These are phyloP conservation scores for Fusarium paranaense DNA, from an alignment of 2,329 filamentous ascomycete genomes.

Conservation along the genomic window DNA sequence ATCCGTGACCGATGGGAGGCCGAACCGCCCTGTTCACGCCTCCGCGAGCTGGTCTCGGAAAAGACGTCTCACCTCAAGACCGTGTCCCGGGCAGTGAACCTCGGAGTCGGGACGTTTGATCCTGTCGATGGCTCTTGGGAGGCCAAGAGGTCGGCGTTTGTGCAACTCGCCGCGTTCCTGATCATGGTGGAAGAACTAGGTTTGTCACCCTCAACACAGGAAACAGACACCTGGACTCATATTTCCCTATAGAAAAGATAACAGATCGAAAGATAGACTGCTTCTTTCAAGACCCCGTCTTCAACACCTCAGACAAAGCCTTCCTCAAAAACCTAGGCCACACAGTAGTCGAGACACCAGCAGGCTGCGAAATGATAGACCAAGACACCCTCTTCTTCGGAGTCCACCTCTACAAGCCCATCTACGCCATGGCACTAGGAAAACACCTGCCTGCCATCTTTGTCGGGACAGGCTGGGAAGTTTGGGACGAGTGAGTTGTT, in stretches of 20 bases:
- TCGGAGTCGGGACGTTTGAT: constrained; percentile 68
- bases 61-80: constrained; percentile 27
- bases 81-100: constrained; percentile 58
- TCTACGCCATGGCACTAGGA: constrained; percentile 64
- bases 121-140: constrained; percentile 60
- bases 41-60: constrained; percentile 50
- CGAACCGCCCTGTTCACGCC: constrained; percentile 41
- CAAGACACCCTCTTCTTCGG: constrained; percentile 67
- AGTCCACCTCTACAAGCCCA: constrained; percentile 68
- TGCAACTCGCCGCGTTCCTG: constrained; percentile 66
- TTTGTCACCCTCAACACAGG: constrained; percentile 38
- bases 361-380: constrained; percentile 63
- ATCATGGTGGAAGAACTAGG: constrained; percentile 58
- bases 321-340: constrained; percentile 70
- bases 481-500: constrained; percentile 62
- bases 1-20: constrained; percentile 45
- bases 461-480: constrained; percentile 66
- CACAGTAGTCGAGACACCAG: constrained; percentile 61
- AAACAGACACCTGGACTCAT: constrained; percentile 3
- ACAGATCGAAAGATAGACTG: constrained; percentile 52
- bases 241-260: constrained; percentile 25
- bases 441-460: constrained; percentile 63
- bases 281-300: constrained; percentile 67
- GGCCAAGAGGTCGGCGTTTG: constrained; percentile 58
- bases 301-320: constrained; percentile 58